Evolutionary conservation across 306 rosid genomes (phyloP), one percentile per base, ranked within the genome.

Genomic region (Argentina anserina): DNA sequence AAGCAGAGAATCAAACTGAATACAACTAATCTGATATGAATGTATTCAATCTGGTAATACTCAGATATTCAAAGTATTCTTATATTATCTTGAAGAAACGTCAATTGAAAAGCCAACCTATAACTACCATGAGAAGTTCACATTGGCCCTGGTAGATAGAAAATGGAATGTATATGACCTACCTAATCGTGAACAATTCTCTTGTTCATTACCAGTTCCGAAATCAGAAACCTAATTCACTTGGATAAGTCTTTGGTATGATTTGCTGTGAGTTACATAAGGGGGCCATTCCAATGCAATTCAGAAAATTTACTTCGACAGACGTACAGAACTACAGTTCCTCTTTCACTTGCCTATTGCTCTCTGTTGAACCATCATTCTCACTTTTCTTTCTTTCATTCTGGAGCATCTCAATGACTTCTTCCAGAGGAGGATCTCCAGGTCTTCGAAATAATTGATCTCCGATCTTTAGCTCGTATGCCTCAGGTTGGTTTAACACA

Each of bases 401-500:
- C 7, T 65, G 73, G 75, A 79, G 89, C 76, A 73, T 84, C 85
- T 80, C 86, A 52, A 88, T 37, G 42, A 94, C 83, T 78, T 91
- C 86, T 52, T 88, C 91, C 0, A 94, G 59, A 41, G 96, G 92
- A 76, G 92, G 97, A 86, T 94, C 94, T 70, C 91, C 97, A 1
- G 90, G 96, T 70, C 97, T 87, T 73, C 92, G 82, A 26, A 89
- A 94, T 62, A 79, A 76, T 75, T 84, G 86, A 39, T 94, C 92
- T 68, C 97, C 98, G 45, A 94, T 82, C 84, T 91, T 91, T 10
- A 94, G 67, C 84, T 94, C 98, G 8, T 91, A 91, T 2, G 98
- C 92, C 70, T 91, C 97, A 59, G 90, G 72, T 80, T 94, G 96
- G 59, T 70, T 80, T 46, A 87, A 85, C 77, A 88, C 82, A 56